phyloP scores from a whole-genome alignment of 129 eudicot species.

The Kitagawia praeruptora region DNA sequence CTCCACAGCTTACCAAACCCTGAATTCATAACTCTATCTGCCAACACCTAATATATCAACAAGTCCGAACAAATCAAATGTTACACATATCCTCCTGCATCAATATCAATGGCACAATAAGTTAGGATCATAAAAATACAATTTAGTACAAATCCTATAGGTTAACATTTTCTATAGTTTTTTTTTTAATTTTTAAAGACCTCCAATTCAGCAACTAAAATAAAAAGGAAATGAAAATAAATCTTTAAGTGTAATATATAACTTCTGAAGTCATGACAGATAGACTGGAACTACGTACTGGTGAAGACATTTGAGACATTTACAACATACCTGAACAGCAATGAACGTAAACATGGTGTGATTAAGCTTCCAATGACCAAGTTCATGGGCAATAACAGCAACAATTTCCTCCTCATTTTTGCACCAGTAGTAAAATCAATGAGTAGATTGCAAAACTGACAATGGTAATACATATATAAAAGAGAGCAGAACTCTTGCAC shows the following conservation, averaged over 20 bases:
- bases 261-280: background rate
- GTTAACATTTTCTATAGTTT: too few species aligned
- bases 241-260: background rate
- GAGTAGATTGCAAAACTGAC: too few species aligned
- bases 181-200: too few species aligned
- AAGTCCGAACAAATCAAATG: background rate
- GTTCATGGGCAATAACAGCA: slow-evolving; percentile 98
- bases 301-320: background rate
- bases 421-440: too few species aligned
- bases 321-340: slow-evolving; percentile 79
- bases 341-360: slow-evolving; percentile 89
- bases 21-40: slow-evolving; percentile 29
- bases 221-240: too few species aligned
- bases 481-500: too few species aligned
- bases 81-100: background rate
- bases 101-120: background rate
- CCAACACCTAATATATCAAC: background rate
- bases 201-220: background rate
- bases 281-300: background rate
- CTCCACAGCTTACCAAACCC: slow-evolving; percentile 50
- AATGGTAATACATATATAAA: too few species aligned
- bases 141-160: too few species aligned
- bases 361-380: slow-evolving; percentile 97
- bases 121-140: too few species aligned
- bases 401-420: slow-evolving; percentile 93